phyloP scores from a whole-genome alignment of 805 yeast genomes.

The Yarrowia osloensis region DNA sequence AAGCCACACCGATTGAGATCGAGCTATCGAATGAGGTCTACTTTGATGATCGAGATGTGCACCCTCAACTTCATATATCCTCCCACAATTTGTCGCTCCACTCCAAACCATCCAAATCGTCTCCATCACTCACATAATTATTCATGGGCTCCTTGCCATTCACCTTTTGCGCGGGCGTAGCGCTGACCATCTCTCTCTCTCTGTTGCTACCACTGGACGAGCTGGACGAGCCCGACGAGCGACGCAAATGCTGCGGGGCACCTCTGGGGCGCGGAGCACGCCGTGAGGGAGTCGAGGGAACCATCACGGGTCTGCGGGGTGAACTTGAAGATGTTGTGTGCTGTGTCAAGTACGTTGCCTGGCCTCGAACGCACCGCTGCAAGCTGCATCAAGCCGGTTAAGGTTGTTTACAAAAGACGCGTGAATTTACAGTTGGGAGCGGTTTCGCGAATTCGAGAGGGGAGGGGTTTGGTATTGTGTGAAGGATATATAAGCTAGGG shows the following conservation, averaged over 20 bases:
- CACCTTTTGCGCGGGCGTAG: slow-evolving; percentile 11
- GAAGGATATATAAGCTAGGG: too few relatives aligned
- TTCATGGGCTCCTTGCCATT: slow-evolving; percentile 14
- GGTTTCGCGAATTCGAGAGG: background rate
- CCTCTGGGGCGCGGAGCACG: background rate
- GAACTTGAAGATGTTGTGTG: too few relatives aligned
- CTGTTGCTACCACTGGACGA: background rate
- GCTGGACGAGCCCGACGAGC: background rate
- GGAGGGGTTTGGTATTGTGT: background rate
- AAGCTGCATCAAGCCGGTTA: background rate
- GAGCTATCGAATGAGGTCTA: too few relatives aligned
- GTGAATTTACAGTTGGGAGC: slow-evolving; percentile 1
- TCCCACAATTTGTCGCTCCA: background rate
- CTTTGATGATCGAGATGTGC: too few relatives aligned
- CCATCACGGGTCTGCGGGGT: background rate
- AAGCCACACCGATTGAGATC: too few relatives aligned
- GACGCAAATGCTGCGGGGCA: slow-evolving; percentile 6
- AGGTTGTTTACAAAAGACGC: slow-evolving; percentile 21
- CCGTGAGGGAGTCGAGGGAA: slow-evolving; percentile 18
- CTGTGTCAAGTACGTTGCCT: too few relatives aligned
- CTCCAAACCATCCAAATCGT: background rate
- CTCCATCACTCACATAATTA: slow-evolving; percentile 28
- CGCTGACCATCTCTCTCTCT: background rate
- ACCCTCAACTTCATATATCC: too few relatives aligned
- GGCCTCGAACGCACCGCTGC: too few relatives aligned